Evolutionary conservation across 352 stramenopile species (phyloP).

Genomic region (Pythium volutum): DNA sequence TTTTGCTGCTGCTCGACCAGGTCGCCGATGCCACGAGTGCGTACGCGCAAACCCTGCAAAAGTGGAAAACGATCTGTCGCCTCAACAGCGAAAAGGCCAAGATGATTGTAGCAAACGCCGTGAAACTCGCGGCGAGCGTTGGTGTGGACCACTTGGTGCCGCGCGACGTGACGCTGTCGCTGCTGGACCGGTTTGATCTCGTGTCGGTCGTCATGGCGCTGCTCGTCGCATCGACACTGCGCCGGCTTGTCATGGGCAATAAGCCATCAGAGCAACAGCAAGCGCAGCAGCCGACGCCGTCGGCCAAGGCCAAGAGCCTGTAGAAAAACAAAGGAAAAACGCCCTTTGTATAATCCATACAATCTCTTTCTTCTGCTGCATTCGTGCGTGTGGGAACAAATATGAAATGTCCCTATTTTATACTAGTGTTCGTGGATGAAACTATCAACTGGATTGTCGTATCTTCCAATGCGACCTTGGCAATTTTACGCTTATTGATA

Average conservation of each 20-base stretch:
- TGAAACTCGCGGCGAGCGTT: constrained; percentile 24
- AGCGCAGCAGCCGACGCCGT: neutral
- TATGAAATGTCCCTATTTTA: too few species aligned
- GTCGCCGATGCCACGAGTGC: constrained; percentile 9
- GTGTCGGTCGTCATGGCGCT: constrained; percentile 5
- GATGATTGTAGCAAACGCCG: constrained; percentile 20
- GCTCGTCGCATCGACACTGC: constrained; percentile 10
- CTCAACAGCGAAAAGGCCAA: constrained; percentile 26
- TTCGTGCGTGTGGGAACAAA: too few species aligned
- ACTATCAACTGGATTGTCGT: too few species aligned
- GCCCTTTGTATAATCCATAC: too few species aligned
- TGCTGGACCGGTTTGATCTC: constrained; percentile 24
- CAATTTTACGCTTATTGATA: too few species aligned
- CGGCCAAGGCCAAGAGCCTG: constrained; percentile 7
- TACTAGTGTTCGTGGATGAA: too few species aligned
- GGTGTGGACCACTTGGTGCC: constrained; percentile 24
- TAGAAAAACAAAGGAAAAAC: neutral
- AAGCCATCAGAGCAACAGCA: neutral
- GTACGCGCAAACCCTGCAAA: constrained; percentile 18
- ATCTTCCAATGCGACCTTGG: too few species aligned
- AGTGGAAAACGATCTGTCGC: constrained; percentile 27
- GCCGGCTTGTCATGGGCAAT: constrained; percentile 5
- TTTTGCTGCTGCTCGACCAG: constrained; percentile 18
- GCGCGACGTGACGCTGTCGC: constrained; percentile 19
- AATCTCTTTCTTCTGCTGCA: too few species aligned